Evolutionary conservation across 1,284 basidiomycete genomes (phyloP).

Genomic region (Malassezia obtusa): DNA sequence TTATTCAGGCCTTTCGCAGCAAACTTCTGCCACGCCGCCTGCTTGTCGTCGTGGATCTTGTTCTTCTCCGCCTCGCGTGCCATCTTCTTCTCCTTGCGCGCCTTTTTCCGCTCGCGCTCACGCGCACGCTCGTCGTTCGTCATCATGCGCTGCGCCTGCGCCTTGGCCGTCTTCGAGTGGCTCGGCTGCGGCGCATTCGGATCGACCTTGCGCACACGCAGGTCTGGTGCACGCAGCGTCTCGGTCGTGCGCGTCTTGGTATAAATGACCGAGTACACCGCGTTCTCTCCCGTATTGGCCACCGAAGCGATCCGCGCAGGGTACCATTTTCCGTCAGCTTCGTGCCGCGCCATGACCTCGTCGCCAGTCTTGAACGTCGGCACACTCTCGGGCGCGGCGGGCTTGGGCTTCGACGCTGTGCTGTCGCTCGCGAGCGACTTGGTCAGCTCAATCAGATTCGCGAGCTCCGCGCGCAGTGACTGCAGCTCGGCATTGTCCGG

Average conservation of each 20-base stretch:
- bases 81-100: slow-evolving; percentile 90
- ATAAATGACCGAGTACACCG: slow-evolving; percentile 85
- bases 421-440: slow-evolving; percentile 15
- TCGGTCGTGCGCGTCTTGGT: slow-evolving; percentile 93
- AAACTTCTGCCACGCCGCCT: slow-evolving; percentile 93
- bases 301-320: slow-evolving; percentile 53
- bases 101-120: slow-evolving; percentile 76
- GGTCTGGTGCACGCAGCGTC: slow-evolving; percentile 63
- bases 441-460: slow-evolving; percentile 81
- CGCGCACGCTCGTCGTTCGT: slow-evolving; percentile 10
- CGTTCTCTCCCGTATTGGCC: slow-evolving; percentile 71
- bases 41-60: slow-evolving; percentile 77
- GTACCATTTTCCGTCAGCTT: slow-evolving; percentile 32
- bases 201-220: slow-evolving; percentile 56
- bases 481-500: slow-evolving; percentile 65
- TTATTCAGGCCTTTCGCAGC: slow-evolving; percentile 62
- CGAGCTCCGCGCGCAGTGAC: slow-evolving; percentile 67
- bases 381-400: neutral
- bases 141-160: slow-evolving; percentile 58
- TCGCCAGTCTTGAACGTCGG: slow-evolving; percentile 60
- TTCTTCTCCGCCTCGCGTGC: slow-evolving; percentile 75
- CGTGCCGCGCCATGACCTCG: slow-evolving; percentile 63
- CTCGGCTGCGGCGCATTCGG: neutral
- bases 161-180: neutral
- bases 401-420: neutral